Evolutionary conservation across 768 basidiomycete species (phyloP).

Genomic region (Tulasnella sp.): DNA sequence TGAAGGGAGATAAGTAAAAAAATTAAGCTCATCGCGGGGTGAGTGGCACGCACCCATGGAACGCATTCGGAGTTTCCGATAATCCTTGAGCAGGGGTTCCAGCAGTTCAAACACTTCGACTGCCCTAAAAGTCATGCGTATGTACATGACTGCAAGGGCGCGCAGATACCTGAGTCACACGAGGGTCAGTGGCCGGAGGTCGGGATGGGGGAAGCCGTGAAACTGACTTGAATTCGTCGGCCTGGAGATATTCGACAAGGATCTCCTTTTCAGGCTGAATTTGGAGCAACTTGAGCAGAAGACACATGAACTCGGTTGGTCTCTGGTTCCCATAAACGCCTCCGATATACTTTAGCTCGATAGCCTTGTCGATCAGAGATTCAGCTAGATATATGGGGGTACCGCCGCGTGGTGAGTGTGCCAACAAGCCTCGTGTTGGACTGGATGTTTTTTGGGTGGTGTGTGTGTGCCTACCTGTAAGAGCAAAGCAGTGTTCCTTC

Average conservation of each 20-base stretch:
- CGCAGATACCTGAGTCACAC: slow-evolving; percentile 61
- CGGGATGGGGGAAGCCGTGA: background rate
- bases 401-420: slow-evolving; percentile 11
- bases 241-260: slow-evolving; percentile 82
- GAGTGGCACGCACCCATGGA: slow-evolving; percentile 49
- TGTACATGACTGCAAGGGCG: slow-evolving; percentile 84
- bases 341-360: slow-evolving; percentile 68
- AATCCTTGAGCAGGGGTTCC: slow-evolving; percentile 91
- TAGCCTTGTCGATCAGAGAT: slow-evolving; percentile 84
- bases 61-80: slow-evolving; percentile 70
- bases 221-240: slow-evolving; percentile 97
- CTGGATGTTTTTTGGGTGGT: background rate
- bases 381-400: slow-evolving; percentile 45
- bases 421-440: slow-evolving; percentile 6
- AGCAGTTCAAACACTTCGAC: slow-evolving; percentile 86
- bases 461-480: slow-evolving; percentile 52
- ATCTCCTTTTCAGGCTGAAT: slow-evolving; percentile 98
- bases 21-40: background rate
- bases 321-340: slow-evolving; percentile 93
- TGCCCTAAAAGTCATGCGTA: slow-evolving; percentile 86
- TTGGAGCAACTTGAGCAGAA: slow-evolving; percentile 87
- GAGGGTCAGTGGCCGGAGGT: slow-evolving; percentile 5
- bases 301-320: slow-evolving; percentile 86
- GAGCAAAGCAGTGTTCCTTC: slow-evolving; percentile 98
- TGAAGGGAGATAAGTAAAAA: slow-evolving; percentile 25